Conservation (phyloP, 805 yeast genomes). For the Lachancea lanzarotensis region DNA sequence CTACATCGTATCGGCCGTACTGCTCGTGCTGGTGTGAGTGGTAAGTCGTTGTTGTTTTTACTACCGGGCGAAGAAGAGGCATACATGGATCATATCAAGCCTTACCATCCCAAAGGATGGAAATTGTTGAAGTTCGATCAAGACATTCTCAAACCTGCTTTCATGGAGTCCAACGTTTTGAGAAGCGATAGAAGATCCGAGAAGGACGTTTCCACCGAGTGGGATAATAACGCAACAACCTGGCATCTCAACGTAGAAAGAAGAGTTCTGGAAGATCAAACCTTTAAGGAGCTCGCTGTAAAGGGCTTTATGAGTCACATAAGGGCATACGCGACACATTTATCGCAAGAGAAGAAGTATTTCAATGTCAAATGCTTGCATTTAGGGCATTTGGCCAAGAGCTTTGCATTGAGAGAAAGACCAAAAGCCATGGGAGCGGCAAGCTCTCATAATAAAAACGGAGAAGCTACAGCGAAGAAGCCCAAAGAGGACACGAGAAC, state of each 20-base stretch:
- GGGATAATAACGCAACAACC: constrained; percentile 95
- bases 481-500: constrained; percentile 62
- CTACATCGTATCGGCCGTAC: constrained; percentile 96
- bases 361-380: constrained; percentile 82
- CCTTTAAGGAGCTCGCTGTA: constrained; percentile 57
- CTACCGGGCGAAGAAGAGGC: constrained; percentile 88
- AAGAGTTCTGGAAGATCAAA: constrained; percentile 67
- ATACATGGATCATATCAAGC: constrained; percentile 57
- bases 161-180: constrained; percentile 24
- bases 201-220: constrained; percentile 40
- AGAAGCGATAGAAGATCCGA: constrained; percentile 31
- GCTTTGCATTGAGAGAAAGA: constrained; percentile 90
- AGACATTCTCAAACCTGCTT: constrained; percentile 34
- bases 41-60: constrained; percentile 70
- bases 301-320: constrained; percentile 84
- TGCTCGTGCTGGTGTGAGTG: constrained; percentile 91
- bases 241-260: constrained; percentile 91
- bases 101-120: constrained; percentile 52
- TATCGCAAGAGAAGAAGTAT: constrained; percentile 65
- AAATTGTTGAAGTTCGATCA: constrained; percentile 44
- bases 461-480: constrained; percentile 25
- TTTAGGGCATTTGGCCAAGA: constrained; percentile 92
- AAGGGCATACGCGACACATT: constrained; percentile 94
- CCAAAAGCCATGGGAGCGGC: constrained; percentile 59
- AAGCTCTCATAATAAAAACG: constrained; percentile 31